Evolutionary conservation across 345 rosid species (phyloP).

Genomic region (Aegle marmelos): DNA sequence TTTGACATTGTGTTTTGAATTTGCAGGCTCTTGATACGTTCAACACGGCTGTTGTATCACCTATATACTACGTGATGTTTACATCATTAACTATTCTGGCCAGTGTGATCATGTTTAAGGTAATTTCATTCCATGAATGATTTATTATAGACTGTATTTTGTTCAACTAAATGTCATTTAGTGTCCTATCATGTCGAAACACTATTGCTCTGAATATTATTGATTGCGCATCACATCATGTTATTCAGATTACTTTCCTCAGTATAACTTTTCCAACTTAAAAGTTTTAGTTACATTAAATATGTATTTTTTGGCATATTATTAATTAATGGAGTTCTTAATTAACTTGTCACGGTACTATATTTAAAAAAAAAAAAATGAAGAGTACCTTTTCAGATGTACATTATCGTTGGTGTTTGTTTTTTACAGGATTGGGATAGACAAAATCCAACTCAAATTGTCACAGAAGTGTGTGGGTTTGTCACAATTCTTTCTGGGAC

Average conservation of each 20-base stretch:
- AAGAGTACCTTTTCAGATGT: not conserved
- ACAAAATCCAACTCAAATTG: conserved; percentile 77
- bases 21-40: conserved; percentile 94
- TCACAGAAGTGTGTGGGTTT: conserved; percentile 81
- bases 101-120: conserved; percentile 95
- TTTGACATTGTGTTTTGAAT: conserved; percentile 7
- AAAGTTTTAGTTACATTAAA: not conserved
- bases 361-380: not conserved
- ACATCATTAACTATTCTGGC: conserved; percentile 83
- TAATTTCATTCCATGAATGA: conserved; percentile 10
- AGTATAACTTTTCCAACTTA: not conserved
- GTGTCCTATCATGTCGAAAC: not conserved
- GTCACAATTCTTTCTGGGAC: conserved; percentile 82
- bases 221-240: not conserved
- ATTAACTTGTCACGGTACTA: not conserved
- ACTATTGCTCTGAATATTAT: not conserved
- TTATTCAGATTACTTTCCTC: not conserved
- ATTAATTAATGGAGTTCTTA: not conserved
- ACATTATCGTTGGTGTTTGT: not conserved
- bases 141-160: not conserved
- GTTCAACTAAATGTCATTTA: not conserved
- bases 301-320: not conserved
- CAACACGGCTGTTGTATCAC: conserved; percentile 89
- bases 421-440: conserved; percentile 74
- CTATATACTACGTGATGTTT: conserved; percentile 89